phyloP scores from a whole-genome alignment of 1,139 yeast genomes.

The Zhuliangozyma blackwelliae region DNA sequence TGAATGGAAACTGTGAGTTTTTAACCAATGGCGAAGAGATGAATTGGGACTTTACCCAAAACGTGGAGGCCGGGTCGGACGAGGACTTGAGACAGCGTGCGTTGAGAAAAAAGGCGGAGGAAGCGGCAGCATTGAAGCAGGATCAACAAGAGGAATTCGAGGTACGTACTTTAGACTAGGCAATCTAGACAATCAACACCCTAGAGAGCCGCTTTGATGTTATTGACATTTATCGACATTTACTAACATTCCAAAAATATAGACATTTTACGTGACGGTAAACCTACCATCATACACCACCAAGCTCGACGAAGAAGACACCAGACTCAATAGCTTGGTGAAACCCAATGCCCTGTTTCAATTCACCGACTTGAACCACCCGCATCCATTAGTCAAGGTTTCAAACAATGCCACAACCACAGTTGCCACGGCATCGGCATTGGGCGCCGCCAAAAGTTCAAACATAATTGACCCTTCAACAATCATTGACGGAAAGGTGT shows the following conservation, averaged over 20 bases:
- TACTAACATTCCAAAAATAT: conserved; percentile 17
- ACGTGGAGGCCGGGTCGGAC: conserved; percentile 73
- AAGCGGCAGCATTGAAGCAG: conserved; percentile 10
- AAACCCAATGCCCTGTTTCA: conserved; percentile 43
- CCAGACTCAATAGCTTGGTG: conserved; percentile 18
- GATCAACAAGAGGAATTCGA: conserved; percentile 24
- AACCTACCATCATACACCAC: conserved; percentile 32
- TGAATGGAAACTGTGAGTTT: conserved; percentile 69
- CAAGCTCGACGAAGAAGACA: conserved; percentile 7
- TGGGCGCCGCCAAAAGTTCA: background rate
- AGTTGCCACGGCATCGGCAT: background rate
- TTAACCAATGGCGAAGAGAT: conserved; percentile 78
- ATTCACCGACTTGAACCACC: conserved; percentile 31
- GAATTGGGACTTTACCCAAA: conserved; percentile 77
- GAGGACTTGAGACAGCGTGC: conserved; percentile 47
- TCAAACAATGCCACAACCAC: conserved; percentile 23
- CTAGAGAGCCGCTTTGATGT: background rate
- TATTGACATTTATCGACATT: too few species aligned
- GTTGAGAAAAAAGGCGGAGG: conserved; percentile 24
- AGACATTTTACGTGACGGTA: conserved; percentile 35
- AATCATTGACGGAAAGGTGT: conserved; percentile 45
- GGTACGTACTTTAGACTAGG: conserved; percentile 24
- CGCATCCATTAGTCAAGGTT: conserved; percentile 34
- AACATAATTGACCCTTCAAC: conserved; percentile 25
- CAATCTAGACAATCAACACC: background rate